A percentile compares a stretch with the other conserved stretches of the same genome.
Evolutionary conservation across 768 basidiomycete genomes (phyloP).

Genomic region (Serendipita sp.): DNA sequence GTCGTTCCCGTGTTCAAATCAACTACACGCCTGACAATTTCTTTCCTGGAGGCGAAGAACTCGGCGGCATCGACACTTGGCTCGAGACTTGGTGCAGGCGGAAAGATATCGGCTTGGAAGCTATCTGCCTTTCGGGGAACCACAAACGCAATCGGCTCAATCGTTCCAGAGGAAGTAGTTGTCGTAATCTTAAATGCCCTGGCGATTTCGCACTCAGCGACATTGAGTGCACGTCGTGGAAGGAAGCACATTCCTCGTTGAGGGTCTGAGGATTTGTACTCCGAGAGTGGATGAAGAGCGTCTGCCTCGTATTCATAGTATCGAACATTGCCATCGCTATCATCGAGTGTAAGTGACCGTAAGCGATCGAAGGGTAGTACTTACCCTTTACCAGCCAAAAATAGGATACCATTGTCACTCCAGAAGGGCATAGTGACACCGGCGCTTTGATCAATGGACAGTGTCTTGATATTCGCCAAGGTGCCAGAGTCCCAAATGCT

Average conservation of each 20-base stretch:
- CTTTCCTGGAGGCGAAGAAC: conserved; percentile 66
- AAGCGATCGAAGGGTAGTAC: conserved; percentile 11
- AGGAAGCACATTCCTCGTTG: conserved; percentile 97
- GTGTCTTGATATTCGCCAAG: conserved; percentile 58
- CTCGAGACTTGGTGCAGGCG: conserved; percentile 71
- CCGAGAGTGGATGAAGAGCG: conserved; percentile 54
- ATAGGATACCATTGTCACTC: conserved; percentile 82
- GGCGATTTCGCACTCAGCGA: conserved; percentile 87
- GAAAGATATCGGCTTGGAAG: conserved; percentile 97
- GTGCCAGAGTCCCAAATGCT: conserved; percentile 77
- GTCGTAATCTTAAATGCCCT: conserved; percentile 79
- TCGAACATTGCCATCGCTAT: conserved; percentile 90
- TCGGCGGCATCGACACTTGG: conserved; percentile 67
- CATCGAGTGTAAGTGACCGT: background rate
- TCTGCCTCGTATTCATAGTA: conserved; percentile 93
- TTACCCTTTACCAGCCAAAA: conserved; percentile 84
- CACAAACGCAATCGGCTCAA: conserved; percentile 90
- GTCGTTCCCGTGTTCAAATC: conserved; percentile 52
- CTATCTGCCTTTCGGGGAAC: conserved; percentile 87
- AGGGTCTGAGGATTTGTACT: conserved; percentile 80
- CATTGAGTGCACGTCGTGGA: conserved; percentile 76
- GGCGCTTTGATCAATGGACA: conserved; percentile 71
- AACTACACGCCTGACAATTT: conserved; percentile 39
- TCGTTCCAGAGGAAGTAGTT: conserved; percentile 19
- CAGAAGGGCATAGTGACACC: conserved; percentile 98